Conservation (phyloP, 73 alveolate species). For the Paramecium primaurelia region DNA sequence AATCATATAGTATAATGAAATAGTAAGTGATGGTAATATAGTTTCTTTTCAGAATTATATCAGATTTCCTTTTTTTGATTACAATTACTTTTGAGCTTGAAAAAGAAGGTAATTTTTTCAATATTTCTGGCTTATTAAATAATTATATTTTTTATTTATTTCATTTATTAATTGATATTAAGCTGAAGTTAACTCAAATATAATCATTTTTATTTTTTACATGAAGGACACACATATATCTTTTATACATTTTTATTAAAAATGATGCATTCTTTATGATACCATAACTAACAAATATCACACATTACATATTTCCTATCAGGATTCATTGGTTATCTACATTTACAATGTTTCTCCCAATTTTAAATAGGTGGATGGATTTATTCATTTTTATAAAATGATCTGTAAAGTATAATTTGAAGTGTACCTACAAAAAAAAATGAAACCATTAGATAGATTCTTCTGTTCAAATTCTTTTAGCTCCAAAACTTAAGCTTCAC, state of each 20-base stretch:
- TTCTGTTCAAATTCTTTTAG: neutral
- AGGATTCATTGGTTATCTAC: conserved; percentile 85
- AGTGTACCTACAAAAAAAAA: neutral
- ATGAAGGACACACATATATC: neutral
- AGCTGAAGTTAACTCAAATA: neutral
- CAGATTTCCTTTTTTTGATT: no score
- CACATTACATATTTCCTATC: conserved; percentile 78
- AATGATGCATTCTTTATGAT: conserved; percentile 83
- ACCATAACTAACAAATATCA: conserved; percentile 80
- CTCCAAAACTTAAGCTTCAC: neutral
- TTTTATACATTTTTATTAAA: neutral
- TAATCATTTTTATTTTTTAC: neutral
- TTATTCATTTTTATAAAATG: neutral
- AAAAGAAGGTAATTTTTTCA: no score
- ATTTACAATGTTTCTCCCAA: conserved; percentile 81
- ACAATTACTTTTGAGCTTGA: no score
- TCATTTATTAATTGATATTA: neutral
- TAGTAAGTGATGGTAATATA: no score
- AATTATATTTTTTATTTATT: no score
- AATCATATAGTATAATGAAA: no score
- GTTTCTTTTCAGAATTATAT: no score
- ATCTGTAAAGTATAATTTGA: neutral
- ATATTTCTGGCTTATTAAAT: no score
- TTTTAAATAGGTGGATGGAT: conserved; percentile 78
- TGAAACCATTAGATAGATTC: neutral